phyloP scores from a whole-genome alignment of 371 early-diverging fungal genomes.

The Lichtheimia corymbifera region DNA sequence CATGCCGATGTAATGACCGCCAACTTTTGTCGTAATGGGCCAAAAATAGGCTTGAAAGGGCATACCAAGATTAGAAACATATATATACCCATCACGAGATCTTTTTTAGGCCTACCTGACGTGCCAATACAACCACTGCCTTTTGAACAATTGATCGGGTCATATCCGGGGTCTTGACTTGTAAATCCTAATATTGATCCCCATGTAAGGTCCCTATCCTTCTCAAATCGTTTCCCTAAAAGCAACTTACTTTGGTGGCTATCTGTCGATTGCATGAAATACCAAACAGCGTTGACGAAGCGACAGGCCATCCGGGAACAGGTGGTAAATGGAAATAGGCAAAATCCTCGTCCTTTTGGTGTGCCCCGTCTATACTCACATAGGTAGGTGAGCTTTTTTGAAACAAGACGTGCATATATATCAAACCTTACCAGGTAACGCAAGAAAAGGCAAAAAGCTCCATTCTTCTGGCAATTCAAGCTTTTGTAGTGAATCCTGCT shows the following conservation, averaged over 20 bases:
- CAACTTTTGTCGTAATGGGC: conserved; percentile 71
- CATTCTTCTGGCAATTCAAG: conserved; percentile 79
- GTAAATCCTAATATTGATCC: conserved; percentile 51
- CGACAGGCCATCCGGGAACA: conserved; percentile 64
- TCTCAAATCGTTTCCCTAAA: no score
- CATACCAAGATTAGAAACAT: neutral
- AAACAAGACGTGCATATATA: neutral
- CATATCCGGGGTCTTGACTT: conserved; percentile 73
- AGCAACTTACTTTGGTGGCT: conserved; percentile 48
- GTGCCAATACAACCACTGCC: conserved; percentile 77
- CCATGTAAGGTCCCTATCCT: neutral
- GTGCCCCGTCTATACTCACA: conserved; percentile 69
- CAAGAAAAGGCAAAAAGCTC: conserved; percentile 74
- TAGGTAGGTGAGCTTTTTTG: neutral
- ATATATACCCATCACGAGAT: conserved; percentile 4
- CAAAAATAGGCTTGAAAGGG: conserved; percentile 66
- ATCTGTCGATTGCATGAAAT: conserved; percentile 87
- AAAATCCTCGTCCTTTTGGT: conserved; percentile 82
- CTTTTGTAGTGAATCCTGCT: conserved; percentile 41
- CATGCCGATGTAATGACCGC: conserved; percentile 79
- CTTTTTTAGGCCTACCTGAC: conserved; percentile 46
- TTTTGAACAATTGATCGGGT: conserved; percentile 84
- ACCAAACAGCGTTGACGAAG: conserved; percentile 74
- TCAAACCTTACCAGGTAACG: conserved; percentile 58
- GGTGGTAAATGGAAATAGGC: conserved; percentile 87